Evolutionary conservation across 139 green algal species (phyloP).

Genomic region (Ostreobium quekettii): DNA sequence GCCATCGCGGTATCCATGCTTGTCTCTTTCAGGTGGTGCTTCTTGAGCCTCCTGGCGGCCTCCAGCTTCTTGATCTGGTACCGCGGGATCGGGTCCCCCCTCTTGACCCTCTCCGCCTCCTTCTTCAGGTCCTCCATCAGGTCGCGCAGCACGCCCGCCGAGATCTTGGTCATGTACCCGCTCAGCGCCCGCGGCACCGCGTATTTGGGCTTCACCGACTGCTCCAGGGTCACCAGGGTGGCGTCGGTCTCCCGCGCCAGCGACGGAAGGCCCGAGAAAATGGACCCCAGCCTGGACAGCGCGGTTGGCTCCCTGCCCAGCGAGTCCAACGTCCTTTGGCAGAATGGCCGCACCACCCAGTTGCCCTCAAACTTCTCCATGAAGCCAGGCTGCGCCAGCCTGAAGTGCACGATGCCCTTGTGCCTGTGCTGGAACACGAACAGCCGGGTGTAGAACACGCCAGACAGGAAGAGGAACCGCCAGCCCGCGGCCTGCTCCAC

Average conservation of each 20-base stretch:
- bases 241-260: background rate
- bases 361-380: conserved; percentile 29
- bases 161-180: conserved; percentile 40
- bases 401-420: conserved; percentile 33
- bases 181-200: conserved; percentile 35
- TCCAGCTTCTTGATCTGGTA: conserved; percentile 13
- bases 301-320: too few species aligned
- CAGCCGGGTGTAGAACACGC: conserved; percentile 27
- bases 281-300: too few species aligned
- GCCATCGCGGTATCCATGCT: background rate
- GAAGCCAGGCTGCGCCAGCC: conserved; percentile 34
- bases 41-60: background rate
- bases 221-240: conserved; percentile 45
- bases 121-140: conserved; percentile 39
- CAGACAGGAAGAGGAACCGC: conserved; percentile 35
- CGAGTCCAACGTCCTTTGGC: background rate
- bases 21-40: background rate
- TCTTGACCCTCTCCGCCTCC: conserved; percentile 32
- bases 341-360: background rate
- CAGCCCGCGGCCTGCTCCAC: conserved; percentile 45
- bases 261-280: too few species aligned
- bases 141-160: conserved; percentile 25
- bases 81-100: conserved; percentile 6
- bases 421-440: conserved; percentile 31
- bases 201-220: conserved; percentile 37